Evolutionary conservation across 495 filamentous ascomycete genomes (phyloP).

Genomic region (Tuber calosporum): DNA sequence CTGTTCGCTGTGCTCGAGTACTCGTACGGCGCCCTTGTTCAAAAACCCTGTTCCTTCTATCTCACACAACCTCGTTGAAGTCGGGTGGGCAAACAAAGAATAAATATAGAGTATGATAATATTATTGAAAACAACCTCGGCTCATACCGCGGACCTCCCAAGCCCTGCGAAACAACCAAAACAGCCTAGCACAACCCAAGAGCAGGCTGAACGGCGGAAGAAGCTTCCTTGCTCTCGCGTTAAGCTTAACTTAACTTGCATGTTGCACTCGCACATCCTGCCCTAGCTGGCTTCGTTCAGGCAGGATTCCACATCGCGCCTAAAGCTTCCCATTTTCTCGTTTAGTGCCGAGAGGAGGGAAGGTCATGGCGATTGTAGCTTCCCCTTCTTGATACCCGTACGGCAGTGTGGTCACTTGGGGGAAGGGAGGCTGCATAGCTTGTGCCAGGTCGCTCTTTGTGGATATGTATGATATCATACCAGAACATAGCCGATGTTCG

Average conservation of each 20-base stretch:
- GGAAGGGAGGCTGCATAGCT: too few relatives aligned
- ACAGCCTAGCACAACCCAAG: not conserved
- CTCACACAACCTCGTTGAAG: too few relatives aligned
- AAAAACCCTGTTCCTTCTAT: not conserved
- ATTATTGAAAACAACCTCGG: not conserved
- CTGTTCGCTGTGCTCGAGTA: too few relatives aligned
- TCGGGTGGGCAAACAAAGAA: too few relatives aligned
- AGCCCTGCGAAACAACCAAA: not conserved
- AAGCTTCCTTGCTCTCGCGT: not conserved
- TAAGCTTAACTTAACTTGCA: not conserved
- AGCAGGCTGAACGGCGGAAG: not conserved
- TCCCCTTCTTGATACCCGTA: not conserved
- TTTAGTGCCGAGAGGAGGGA: not conserved
- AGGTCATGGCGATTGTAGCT: not conserved
- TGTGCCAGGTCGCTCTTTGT: too few relatives aligned
- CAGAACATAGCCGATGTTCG: too few relatives aligned
- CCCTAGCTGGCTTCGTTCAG: not conserved
- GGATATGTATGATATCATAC: not conserved
- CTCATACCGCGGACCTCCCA: not conserved
- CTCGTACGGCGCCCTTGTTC: not conserved
- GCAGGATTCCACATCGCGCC: not conserved
- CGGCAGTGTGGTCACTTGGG: too few relatives aligned
- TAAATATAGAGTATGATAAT: too few relatives aligned
- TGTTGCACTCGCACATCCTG: not conserved
- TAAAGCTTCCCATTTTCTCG: not conserved